phyloP scores from a whole-genome alignment of 1,139 yeast genomes.

The Suhomyces bolitotheri region DNA sequence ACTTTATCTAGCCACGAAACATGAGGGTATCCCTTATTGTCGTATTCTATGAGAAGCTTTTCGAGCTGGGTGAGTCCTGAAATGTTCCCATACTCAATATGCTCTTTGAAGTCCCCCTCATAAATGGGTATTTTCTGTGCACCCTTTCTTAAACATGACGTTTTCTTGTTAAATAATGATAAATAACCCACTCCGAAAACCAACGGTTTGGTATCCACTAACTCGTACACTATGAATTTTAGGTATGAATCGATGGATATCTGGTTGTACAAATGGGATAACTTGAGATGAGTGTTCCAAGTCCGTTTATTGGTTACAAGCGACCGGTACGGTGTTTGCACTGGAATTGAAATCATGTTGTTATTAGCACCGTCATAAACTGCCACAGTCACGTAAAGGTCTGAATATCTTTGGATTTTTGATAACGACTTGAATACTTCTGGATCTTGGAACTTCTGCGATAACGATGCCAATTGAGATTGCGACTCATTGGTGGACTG shows the following conservation, averaged over 20 bases:
- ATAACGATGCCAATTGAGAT: slow-evolving; percentile 24
- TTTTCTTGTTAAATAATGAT: slow-evolving; percentile 52
- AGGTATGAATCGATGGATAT: slow-evolving; percentile 62
- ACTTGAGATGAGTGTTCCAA: slow-evolving; percentile 60
- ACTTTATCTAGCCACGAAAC: slow-evolving; percentile 78
- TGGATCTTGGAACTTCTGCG: slow-evolving; percentile 60
- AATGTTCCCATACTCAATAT: slow-evolving; percentile 26
- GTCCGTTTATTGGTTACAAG: slow-evolving; percentile 48
- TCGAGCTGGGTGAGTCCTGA: slow-evolving; percentile 45
- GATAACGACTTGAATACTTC: slow-evolving; percentile 50
- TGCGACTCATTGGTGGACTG: slow-evolving; percentile 13
- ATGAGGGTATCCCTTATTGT: slow-evolving; percentile 62
- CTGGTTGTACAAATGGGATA: slow-evolving; percentile 73
- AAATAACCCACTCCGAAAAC: slow-evolving; percentile 63
- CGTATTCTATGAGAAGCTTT: slow-evolving; percentile 58
- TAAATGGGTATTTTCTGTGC: slow-evolving; percentile 38
- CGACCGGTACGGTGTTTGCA: slow-evolving; percentile 63
- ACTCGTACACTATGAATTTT: slow-evolving; percentile 66
- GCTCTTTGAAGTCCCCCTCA: slow-evolving; percentile 5
- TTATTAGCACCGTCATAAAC: slow-evolving; percentile 56
- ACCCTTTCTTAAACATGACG: slow-evolving; percentile 37
- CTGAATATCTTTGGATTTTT: slow-evolving; percentile 53
- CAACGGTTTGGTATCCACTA: slow-evolving; percentile 49
- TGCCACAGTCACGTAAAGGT: slow-evolving; percentile 61
- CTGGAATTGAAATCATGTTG: slow-evolving; percentile 65